Conservation (phyloP, 73 alveolate genomes). For the Tetrahymena borealis region DNA sequence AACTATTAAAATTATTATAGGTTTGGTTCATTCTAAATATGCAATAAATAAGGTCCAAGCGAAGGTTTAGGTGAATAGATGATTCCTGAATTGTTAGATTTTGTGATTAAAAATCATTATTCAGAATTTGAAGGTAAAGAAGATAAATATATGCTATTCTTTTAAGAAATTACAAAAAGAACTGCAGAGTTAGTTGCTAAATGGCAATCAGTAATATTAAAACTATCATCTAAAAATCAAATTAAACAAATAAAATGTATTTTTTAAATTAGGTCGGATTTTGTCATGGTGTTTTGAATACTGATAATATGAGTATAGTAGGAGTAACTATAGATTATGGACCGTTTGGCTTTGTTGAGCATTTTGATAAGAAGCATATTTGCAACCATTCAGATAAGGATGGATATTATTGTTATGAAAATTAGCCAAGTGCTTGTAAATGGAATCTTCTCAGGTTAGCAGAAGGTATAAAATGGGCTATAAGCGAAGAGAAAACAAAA, state of each 20-base stretch:
- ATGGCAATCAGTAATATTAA: constrained; percentile 69
- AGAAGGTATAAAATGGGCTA: constrained; percentile 42
- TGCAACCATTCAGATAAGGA: constrained; percentile 67
- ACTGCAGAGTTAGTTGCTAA: constrained; percentile 75
- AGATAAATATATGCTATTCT: constrained; percentile 11
- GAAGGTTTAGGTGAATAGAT: constrained; percentile 42
- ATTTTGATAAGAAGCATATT: constrained; percentile 45
- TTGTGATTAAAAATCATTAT: constrained; percentile 14
- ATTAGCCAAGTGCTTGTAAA: constrained; percentile 61
- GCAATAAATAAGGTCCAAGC: constrained; percentile 17
- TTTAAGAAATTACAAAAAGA: constrained; percentile 51
- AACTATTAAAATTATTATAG: background rate
- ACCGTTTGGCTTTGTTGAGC: constrained; percentile 84
- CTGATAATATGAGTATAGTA: constrained; percentile 79
- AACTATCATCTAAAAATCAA: background rate
- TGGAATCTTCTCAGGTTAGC: constrained; percentile 54
- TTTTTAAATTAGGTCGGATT: constrained; percentile 30
- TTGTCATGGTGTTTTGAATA: constrained; percentile 85
- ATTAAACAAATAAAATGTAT: too few species aligned
- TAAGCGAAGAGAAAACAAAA: constrained; percentile 1
- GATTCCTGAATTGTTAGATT: constrained; percentile 53
- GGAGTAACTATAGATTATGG: constrained; percentile 88
- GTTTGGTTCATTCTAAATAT: constrained; percentile 31
- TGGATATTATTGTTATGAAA: constrained; percentile 60
- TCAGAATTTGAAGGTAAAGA: constrained; percentile 12